Conservation (phyloP, 768 basidiomycete species). For the Hemileccinum rubropunctum region DNA sequence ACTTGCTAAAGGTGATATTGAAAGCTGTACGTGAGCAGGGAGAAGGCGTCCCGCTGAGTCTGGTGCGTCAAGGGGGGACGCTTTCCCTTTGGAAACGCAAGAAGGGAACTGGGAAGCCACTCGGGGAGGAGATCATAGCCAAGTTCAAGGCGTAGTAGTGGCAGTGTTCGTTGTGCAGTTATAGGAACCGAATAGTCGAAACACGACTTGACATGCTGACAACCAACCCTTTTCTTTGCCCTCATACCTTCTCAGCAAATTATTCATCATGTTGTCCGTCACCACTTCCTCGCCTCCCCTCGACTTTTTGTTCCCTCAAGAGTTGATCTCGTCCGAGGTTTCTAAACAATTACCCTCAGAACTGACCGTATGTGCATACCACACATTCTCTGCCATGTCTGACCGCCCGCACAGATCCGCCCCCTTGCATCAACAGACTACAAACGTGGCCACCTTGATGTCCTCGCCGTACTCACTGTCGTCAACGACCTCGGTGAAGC, state of each 20-base stretch:
- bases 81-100: conserved; percentile 52
- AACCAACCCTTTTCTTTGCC: not conserved
- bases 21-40: conserved; percentile 51
- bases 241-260: not conserved
- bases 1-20: conserved; percentile 38
- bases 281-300: conserved; percentile 58
- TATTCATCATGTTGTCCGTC: conserved; percentile 13
- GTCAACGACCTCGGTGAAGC: conserved; percentile 63
- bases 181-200: not conserved
- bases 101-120: conserved; percentile 19
- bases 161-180: conserved; percentile 18
- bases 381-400: not conserved
- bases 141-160: conserved; percentile 18
- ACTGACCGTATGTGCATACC: conserved; percentile 23
- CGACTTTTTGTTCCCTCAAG: conserved; percentile 74
- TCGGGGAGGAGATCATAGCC: conserved; percentile 19
- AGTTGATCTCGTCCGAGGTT: conserved; percentile 67
- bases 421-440: conserved; percentile 88
- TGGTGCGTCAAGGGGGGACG: conserved; percentile 46
- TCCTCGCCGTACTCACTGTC: conserved; percentile 71
- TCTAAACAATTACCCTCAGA: conserved; percentile 53
- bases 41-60: conserved; percentile 47
- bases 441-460: conserved; percentile 74
- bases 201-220: not conserved
- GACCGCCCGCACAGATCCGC: conserved; percentile 61